Conservation (phyloP, 371 early-diverging fungal species). For the Apophysomyces elegans region DNA sequence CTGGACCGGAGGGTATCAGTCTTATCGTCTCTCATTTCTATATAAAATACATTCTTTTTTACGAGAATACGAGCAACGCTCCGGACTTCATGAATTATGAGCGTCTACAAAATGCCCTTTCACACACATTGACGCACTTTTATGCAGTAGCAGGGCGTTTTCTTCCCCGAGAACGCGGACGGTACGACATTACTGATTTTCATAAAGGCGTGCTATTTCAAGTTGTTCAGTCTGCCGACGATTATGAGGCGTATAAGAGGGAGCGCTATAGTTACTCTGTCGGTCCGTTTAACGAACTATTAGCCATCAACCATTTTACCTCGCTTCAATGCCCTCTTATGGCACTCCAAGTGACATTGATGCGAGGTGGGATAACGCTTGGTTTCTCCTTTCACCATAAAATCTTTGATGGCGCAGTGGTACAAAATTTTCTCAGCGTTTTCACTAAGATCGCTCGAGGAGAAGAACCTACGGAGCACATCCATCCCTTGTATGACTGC, state of each 20-base stretch:
- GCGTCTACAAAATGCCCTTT: not conserved
- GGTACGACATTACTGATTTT: constrained; percentile 23
- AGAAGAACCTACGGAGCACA: not conserved
- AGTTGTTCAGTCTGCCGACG: constrained; percentile 18
- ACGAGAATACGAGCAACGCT: constrained; percentile 13
- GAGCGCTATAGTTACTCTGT: constrained; percentile 16
- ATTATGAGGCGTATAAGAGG: constrained; percentile 15
- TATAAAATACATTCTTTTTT: constrained; percentile 9
- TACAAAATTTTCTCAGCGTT: not conserved
- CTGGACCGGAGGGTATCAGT: constrained; percentile 21
- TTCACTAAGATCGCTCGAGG: constrained; percentile 10
- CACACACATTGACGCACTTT: constrained; percentile 9
- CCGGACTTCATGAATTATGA: constrained; percentile 19
- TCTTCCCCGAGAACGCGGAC: constrained; percentile 7
- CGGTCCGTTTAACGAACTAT: constrained; percentile 17
- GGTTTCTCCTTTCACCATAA: constrained; percentile 19
- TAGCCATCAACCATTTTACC: constrained; percentile 11
- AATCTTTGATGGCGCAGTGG: constrained; percentile 16
- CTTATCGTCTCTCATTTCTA: constrained; percentile 22
- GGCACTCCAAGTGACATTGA: constrained; percentile 12
- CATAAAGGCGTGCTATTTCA: constrained; percentile 23
- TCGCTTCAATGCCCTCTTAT: constrained; percentile 14
- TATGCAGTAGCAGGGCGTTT: constrained; percentile 22
- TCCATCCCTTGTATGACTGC: constrained; percentile 10
- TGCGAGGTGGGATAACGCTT: constrained; percentile 14